Evolutionary conservation across 2,329 filamentous ascomycete species (phyloP).

Genomic region (Onygenales sp.): DNA sequence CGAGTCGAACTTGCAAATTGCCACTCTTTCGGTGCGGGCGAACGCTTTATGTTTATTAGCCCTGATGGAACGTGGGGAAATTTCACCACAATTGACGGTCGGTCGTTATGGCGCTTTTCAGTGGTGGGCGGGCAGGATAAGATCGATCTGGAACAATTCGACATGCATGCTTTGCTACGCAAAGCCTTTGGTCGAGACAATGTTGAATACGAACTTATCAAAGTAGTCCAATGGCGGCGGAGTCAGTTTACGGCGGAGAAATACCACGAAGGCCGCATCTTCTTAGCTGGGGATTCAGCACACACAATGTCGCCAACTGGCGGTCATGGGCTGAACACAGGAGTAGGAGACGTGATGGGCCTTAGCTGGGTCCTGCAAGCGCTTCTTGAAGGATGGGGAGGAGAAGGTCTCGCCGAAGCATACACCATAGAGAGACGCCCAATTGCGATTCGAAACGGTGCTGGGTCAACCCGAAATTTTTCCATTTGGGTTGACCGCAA

Average conservation of each 20-base stretch:
- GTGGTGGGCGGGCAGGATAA: too few species aligned
- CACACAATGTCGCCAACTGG: constrained; percentile 12
- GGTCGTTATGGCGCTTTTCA: too few species aligned
- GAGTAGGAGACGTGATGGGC: constrained; percentile 36
- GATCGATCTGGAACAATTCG: too few species aligned
- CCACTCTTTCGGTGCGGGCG: not conserved
- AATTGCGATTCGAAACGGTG: not conserved
- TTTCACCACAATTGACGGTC: too few species aligned
- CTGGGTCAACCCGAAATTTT: too few species aligned
- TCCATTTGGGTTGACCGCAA: not conserved
- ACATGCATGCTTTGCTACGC: too few species aligned
- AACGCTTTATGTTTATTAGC: too few species aligned
- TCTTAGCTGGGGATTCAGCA: constrained; percentile 16
- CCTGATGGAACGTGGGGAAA: too few species aligned
- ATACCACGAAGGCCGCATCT: constrained; percentile 14
- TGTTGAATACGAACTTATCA: not conserved
- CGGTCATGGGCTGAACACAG: constrained; percentile 16
- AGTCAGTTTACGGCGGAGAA: not conserved
- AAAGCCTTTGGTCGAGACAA: not conserved
- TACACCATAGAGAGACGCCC: constrained; percentile 36
- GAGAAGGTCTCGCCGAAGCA: constrained; percentile 30
- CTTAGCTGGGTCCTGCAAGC: constrained; percentile 42
- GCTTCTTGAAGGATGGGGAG: constrained; percentile 24
- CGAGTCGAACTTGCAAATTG: not conserved
- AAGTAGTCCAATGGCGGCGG: not conserved